Evolutionary conservation across 2,329 filamentous ascomycete genomes (phyloP).

Genomic region (Claviceps citrina): DNA sequence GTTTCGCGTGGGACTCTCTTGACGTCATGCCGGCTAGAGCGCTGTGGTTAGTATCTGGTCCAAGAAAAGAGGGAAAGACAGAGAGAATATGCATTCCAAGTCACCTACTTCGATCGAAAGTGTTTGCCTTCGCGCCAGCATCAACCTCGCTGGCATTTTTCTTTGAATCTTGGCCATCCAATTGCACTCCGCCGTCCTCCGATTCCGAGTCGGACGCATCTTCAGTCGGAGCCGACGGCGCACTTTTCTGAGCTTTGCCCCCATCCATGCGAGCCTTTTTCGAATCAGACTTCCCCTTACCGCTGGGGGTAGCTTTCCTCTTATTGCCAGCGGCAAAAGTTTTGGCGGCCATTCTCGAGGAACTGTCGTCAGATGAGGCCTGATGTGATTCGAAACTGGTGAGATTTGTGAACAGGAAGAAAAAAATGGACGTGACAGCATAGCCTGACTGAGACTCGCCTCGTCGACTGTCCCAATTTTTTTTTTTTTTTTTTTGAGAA

Average conservation of each 20-base stretch:
- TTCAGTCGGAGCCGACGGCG: constrained; percentile 16
- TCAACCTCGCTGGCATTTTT: constrained; percentile 19
- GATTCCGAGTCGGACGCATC: constrained; percentile 30
- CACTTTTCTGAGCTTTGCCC: constrained; percentile 15
- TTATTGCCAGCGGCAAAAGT: constrained; percentile 34
- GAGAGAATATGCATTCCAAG: not conserved
- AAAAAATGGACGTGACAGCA: not conserved
- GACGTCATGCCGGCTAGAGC: constrained; percentile 32
- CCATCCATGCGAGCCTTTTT: constrained; percentile 38
- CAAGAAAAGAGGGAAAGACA: not conserved
- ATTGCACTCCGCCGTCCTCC: constrained; percentile 32
- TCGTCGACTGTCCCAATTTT: constrained; percentile 4
- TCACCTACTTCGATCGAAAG: constrained; percentile 27
- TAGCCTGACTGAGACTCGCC: not conserved
- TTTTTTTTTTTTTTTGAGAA: constrained; percentile 10
- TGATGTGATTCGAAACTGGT: not conserved
- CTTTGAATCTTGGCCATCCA: constrained; percentile 22
- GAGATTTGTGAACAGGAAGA: not conserved
- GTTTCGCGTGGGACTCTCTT: constrained; percentile 80
- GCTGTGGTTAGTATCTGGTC: not conserved
- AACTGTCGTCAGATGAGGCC: not conserved
- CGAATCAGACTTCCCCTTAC: constrained; percentile 27
- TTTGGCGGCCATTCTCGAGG: constrained; percentile 32
- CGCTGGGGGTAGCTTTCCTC: constrained; percentile 35
- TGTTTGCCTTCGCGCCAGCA: constrained; percentile 20